These are phyloP conservation scores for Phytopythium cucurbitacearum DNA, from an alignment of 352 stramenopile genomes.

Conservation along the genomic window DNA sequence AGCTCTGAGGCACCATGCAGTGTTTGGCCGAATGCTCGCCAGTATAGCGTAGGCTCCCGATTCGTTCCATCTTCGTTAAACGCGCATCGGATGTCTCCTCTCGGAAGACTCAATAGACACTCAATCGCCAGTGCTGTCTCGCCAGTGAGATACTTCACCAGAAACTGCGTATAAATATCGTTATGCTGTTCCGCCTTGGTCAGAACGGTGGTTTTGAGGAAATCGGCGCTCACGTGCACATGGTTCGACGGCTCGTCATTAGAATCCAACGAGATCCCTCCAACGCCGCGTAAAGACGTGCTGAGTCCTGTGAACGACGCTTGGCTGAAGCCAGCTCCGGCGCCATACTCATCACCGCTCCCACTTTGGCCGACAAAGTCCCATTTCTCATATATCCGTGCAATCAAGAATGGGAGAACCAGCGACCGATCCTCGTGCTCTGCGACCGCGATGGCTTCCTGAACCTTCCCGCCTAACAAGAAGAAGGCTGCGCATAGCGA, in stretches of 20 bases:
- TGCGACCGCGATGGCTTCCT: slow-evolving; percentile 70
- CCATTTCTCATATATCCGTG: slow-evolving; percentile 70
- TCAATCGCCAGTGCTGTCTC: slow-evolving; percentile 44
- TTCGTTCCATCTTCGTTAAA: slow-evolving; percentile 25
- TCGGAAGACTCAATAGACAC: slow-evolving; percentile 40
- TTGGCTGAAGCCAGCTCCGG: slow-evolving; percentile 19
- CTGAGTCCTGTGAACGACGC: slow-evolving; percentile 60
- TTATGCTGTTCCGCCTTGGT: slow-evolving; percentile 35
- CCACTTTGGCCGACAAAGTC: slow-evolving; percentile 36
- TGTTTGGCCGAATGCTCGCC: slow-evolving; percentile 67
- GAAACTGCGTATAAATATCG: slow-evolving; percentile 75
- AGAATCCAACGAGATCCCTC: slow-evolving; percentile 1
- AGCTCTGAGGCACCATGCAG: slow-evolving; percentile 64
- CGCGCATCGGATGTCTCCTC: slow-evolving; percentile 50
- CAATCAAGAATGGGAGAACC: slow-evolving; percentile 79
- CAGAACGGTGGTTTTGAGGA: slow-evolving; percentile 55
- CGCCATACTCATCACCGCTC: slow-evolving; percentile 5
- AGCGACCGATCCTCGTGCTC: slow-evolving; percentile 70
- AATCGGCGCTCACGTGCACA: slow-evolving; percentile 50
- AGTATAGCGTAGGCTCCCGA: slow-evolving; percentile 43
- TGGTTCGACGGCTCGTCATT: slow-evolving; percentile 5
- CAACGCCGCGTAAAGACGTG: slow-evolving; percentile 30
- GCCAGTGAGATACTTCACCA: slow-evolving; percentile 63
- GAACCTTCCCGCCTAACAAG: slow-evolving; percentile 68
- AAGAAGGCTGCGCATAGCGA: slow-evolving; percentile 82